Base-by-base conservation (phyloP, 805 yeast genomes). In the Sugiyamaella chiloensis region DNA sequence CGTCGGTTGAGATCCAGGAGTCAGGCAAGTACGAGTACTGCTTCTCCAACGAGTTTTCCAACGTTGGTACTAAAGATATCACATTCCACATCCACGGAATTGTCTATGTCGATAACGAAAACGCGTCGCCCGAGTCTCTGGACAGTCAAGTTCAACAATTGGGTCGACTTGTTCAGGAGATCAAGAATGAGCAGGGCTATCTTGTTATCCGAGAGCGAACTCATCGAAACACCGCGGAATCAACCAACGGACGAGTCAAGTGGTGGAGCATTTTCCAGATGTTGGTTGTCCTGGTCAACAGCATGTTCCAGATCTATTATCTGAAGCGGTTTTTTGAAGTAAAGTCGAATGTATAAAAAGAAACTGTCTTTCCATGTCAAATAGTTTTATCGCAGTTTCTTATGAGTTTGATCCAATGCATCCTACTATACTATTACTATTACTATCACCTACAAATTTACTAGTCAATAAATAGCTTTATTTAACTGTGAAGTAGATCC, bases 191-290 rank as follows among this genome's bases (percentile, higher is more conserved):
- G 70, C 71, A 85, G 62, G 79, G 87, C 59, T 93, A 93, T 69
- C 83, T 93, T 59, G 95, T 90, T 41, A 89, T 91, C 52, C 83
- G 99, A 70, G 99, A 91, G 71, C 85, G 97, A 72, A 86, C 95
- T 12, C 99, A 91, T 68, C 85, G 99, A 79, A 93, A 91, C 71
- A 91, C 99, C 7, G 98, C 99, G 4, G 99, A 91, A 71, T 86
- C 96, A 20, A 91, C 99, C 40, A 91, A 91, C 69, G 84, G 93
- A 47, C 81, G 99, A 61, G 98, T 91, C 56, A 91, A 91, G 69
- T 93, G 95, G 87, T 91, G 99, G 99, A 87, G 96, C 23, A 75
- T 87, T 26, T 85, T 90, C 76, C 99, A 91, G 73, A 73, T 93
- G 54, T 60, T 82, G 44, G 90, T 93, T 47, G 97, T 91, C 40